Evolutionary conservation across 768 basidiomycete species (phyloP), one percentile per base, ranked within the genome.

Genomic region (Tubosaeta sp.): DNA sequence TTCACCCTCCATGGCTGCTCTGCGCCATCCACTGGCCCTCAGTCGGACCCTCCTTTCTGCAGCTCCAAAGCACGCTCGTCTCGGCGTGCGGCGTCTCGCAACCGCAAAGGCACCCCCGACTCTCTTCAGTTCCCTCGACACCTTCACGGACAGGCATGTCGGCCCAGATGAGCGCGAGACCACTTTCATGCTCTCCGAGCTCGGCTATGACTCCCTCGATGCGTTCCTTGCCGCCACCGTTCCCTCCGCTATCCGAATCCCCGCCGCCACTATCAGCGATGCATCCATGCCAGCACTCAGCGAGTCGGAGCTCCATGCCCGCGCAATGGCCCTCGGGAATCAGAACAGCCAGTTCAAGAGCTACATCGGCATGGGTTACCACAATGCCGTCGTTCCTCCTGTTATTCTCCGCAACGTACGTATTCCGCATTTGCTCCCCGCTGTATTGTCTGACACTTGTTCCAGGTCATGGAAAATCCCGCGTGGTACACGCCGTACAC

Each of bases 301-400:
- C 66, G 96, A 99, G 71, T 82, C 86, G 1, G 87, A 98, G 71
- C 76, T 99, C 36, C 74, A 85, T 48, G 70, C 74, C 18, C 75
- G 89, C 48, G 93, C 90, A 1, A 86, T 84, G 64, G 78, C 79
- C 58, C 72, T 98, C 10, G 94, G 84, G n/a, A 71, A 65, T 14
- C 76, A 80, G 65, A 98, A 99, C 71, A 81, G 86, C 70, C 73
- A 80, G 6, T 87, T 87, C 69, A 90, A 86, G 76, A 94, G 85
- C 63, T 98, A 93, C 69, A 99, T 98, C 64, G 96, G 96, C 31
- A 93, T 97, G 92, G 95, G 96, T 9, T 99, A 96, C 70, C 90
- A 94, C 65, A 85, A 85, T 58, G 92, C 94, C 3, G 90, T 95
- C 41, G 90, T 95, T 5, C 94, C 94, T n/a, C 88, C 90, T 8